Evolutionary conservation across 2,329 filamentous ascomycete genomes (phyloP).

Genomic region (Dissoconium aciculare): DNA sequence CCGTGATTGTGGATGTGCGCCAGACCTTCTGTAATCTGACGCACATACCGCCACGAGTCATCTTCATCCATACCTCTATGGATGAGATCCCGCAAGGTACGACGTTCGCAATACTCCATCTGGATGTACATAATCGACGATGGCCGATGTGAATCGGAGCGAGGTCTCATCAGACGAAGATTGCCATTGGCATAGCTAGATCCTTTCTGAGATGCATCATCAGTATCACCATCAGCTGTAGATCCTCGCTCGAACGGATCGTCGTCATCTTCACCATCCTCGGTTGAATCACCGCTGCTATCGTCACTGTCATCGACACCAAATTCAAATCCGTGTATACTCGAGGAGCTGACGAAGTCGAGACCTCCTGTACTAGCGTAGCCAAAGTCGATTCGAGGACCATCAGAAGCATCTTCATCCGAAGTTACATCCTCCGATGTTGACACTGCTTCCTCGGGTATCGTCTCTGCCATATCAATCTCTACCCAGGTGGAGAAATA

Average conservation of each 20-base stretch:
- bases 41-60: slow-evolving; percentile 78
- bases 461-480: slow-evolving; percentile 32
- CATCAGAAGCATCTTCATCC: slow-evolving; percentile 32
- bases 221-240: slow-evolving; percentile 16
- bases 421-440: slow-evolving; percentile 26
- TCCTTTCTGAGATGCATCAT: slow-evolving; percentile 2
- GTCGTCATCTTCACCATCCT: slow-evolving; percentile 27
- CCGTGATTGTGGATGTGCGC: slow-evolving; percentile 78
- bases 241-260: slow-evolving; percentile 15
- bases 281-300: slow-evolving; percentile 3
- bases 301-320: slow-evolving; percentile 40
- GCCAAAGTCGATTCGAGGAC: slow-evolving; percentile 45
- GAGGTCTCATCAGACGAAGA: slow-evolving; percentile 27
- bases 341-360: slow-evolving; percentile 84
- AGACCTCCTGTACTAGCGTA: slow-evolving; percentile 56
- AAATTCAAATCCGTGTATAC: slow-evolving; percentile 63
- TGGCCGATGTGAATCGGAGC: slow-evolving; percentile 35
- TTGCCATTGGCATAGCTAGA: neutral
- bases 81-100: slow-evolving; percentile 80
- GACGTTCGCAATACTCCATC: slow-evolving; percentile 96
- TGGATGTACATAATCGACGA: slow-evolving; percentile 83
- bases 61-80: slow-evolving; percentile 57
- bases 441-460: slow-evolving; percentile 13
- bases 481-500: slow-evolving; percentile 97
- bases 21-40: slow-evolving; percentile 80